Evolutionary conservation across 2,329 filamentous ascomycete species (phyloP).

Genomic region (Claviceps cyperi): DNA sequence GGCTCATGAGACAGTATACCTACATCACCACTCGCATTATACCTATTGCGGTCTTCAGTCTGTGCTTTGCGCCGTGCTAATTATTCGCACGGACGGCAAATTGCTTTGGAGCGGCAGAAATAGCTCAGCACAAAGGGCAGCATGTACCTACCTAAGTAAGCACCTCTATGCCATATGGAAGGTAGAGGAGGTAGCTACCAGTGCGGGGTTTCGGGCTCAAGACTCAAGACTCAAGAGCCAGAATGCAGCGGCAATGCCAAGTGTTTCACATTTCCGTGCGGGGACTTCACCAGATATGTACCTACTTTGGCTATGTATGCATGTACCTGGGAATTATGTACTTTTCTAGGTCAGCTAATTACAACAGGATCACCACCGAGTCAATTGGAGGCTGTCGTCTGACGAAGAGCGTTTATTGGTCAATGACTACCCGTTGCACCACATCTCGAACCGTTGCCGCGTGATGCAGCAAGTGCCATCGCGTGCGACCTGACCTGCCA

Average conservation of each 20-base stretch:
- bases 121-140: not conserved
- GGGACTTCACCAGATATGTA: not conserved
- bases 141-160: too few species aligned
- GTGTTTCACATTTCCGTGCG: not conserved
- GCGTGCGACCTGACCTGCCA: not conserved
- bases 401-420: not conserved
- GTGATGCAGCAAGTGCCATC: not conserved
- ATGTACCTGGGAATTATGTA: too few species aligned
- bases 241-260: not conserved
- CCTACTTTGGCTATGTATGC: too few species aligned
- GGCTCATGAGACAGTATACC: not conserved
- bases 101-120: not conserved
- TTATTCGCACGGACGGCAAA: not conserved
- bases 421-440: not conserved
- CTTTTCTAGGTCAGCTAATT: not conserved
- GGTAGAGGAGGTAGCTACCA: not conserved
- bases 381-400: not conserved
- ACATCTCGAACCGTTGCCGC: constrained; percentile 2
- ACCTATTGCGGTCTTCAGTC: too few species aligned
- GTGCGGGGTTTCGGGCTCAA: not conserved
- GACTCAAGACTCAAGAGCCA: too few species aligned
- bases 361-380: not conserved
- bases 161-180: too few species aligned
- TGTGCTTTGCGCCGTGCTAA: too few species aligned
- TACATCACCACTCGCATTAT: too few species aligned